Percentiles rank a stretch among this genome's conserved stretches.
Evolutionary conservation across 176 grass and related monocot genomes (phyloP).

Genomic region (Ampelocalamus luodianensis): DNA sequence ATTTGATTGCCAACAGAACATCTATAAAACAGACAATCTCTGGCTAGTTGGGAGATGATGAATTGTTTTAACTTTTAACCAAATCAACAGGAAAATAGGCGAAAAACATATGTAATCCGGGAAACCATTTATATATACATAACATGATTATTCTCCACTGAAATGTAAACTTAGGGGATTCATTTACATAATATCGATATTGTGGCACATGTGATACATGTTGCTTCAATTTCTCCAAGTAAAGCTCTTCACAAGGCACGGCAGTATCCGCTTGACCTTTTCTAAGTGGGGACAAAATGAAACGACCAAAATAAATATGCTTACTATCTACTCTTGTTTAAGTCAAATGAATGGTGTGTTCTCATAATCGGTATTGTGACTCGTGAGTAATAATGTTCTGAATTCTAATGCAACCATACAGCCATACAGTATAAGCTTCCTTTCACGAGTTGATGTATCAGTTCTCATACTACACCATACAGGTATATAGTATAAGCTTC

Average conservation of each 20-base stretch:
- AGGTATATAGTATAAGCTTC: background rate
- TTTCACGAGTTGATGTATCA: background rate
- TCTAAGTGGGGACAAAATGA: too few species aligned
- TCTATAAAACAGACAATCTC: background rate
- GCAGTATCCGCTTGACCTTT: too few species aligned
- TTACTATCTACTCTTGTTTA: background rate
- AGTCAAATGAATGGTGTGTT: conserved; percentile 3
- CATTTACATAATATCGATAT: conserved; percentile 27
- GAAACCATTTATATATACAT: background rate
- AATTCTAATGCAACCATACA: background rate
- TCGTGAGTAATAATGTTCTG: conserved; percentile 3
- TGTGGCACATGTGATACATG: too few species aligned
- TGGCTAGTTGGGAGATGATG: background rate
- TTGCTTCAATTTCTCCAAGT: too few species aligned
- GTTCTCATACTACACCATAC: background rate
- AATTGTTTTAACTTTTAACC: background rate
- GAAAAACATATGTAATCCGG: background rate
- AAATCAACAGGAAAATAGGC: conserved; percentile 24
- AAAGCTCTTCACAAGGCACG: too few species aligned
- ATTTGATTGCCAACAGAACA: background rate
- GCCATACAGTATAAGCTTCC: background rate
- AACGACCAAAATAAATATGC: too few species aligned
- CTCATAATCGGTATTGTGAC: background rate
- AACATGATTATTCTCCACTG: background rate
- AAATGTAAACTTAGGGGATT: background rate